phyloP scores from a whole-genome alignment of 805 yeast species.

The Jamesozyma rosinii region DNA sequence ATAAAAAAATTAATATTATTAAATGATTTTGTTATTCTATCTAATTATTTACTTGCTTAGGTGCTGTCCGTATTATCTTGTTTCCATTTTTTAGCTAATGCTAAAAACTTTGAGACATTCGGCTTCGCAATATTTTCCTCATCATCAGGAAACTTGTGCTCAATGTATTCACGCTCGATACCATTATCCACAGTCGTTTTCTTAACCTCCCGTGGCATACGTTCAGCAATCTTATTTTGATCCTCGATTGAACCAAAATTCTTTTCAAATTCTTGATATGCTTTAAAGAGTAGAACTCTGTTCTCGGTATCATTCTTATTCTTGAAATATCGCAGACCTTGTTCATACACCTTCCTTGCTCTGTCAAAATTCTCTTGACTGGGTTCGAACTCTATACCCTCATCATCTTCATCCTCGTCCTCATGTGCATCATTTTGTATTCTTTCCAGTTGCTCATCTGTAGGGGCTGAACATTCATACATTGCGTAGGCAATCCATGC shows the following conservation, averaged over 20 bases:
- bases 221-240: conserved; percentile 31
- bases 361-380: conserved; percentile 41
- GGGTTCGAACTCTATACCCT: conserved; percentile 42
- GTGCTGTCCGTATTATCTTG: conserved; percentile 9
- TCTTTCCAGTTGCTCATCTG: conserved; percentile 29
- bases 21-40: neutral
- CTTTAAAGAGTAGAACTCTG: conserved; percentile 47
- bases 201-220: conserved; percentile 48
- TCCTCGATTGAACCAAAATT: conserved; percentile 45
- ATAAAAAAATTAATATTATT: too few species aligned
- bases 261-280: conserved; percentile 56
- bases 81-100: conserved; percentile 44
- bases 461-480: conserved; percentile 61
- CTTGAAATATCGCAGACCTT: conserved; percentile 42
- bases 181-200: conserved; percentile 30
- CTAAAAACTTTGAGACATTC: conserved; percentile 32
- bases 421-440: conserved; percentile 13
- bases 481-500: conserved; percentile 61
- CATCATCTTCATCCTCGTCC: conserved; percentile 33
- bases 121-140: conserved; percentile 12
- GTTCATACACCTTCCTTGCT: conserved; percentile 48
- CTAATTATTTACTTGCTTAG: neutral
- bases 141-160: conserved; percentile 63
- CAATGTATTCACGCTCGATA: conserved; percentile 45
- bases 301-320: conserved; percentile 31